Conservation (phyloP, 2,329 filamentous ascomycete genomes). For the Ophiostoma quercus region DNA sequence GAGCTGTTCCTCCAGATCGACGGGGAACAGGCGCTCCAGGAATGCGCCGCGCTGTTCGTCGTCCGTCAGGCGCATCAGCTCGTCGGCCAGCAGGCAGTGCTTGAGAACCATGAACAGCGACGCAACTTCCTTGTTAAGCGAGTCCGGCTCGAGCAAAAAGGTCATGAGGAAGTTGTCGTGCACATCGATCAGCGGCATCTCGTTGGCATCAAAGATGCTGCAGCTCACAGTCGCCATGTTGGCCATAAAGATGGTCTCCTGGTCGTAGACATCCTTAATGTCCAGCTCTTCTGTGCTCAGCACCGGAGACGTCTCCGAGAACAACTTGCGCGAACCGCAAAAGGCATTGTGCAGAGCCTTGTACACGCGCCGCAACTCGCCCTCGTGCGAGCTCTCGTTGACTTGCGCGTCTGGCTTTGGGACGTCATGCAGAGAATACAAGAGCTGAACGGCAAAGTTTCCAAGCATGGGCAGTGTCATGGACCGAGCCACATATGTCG, state of each 20-base stretch:
- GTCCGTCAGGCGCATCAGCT: constrained; percentile 22
- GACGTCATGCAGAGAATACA: constrained; percentile 36
- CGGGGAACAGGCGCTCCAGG: constrained; percentile 52
- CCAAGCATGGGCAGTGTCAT: constrained; percentile 37
- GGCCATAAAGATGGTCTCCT: constrained; percentile 42
- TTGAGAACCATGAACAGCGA: constrained; percentile 46
- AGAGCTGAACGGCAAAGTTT: constrained; percentile 37
- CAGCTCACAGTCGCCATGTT: constrained; percentile 46
- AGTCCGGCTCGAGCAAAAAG: constrained; percentile 38
- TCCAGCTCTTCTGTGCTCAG: constrained; percentile 38
- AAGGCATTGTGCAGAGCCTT: constrained; percentile 35
- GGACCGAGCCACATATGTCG: constrained; percentile 35
- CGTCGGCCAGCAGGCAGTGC: constrained; percentile 32
- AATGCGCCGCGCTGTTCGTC: constrained; percentile 29
- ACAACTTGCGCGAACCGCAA: constrained; percentile 33
- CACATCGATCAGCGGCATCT: constrained; percentile 39
- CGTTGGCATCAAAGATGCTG: constrained; percentile 38
- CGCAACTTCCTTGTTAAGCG: constrained; percentile 40
- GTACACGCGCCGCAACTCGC: constrained; percentile 36
- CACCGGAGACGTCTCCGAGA: constrained; percentile 33
- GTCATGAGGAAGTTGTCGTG: constrained; percentile 45
- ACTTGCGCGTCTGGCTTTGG: constrained; percentile 32
- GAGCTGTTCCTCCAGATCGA: constrained; percentile 48
- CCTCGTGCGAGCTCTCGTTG: constrained; percentile 30
- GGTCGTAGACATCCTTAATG: constrained; percentile 37